These are phyloP conservation scores for Ascochyta lentis DNA, from an alignment of 2,329 filamentous ascomycete genomes.

Conservation along the genomic window DNA sequence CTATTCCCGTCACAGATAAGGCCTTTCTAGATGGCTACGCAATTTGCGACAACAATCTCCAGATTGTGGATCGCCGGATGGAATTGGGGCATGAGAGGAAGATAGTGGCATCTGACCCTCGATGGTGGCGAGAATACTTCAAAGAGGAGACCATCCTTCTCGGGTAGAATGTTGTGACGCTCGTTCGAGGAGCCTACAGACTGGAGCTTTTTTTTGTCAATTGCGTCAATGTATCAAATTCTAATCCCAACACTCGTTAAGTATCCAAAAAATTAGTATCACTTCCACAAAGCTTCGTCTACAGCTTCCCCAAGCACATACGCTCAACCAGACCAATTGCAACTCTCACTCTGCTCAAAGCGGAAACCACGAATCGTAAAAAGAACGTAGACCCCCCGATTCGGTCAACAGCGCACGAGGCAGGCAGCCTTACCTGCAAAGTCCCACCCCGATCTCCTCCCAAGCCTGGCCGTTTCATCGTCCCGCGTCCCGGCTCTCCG, in stretches of 20 bases:
- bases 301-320: not conserved
- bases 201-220: not conserved
- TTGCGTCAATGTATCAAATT: not conserved
- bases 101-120: not conserved
- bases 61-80: not conserved
- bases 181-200: too few relatives aligned
- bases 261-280: too few relatives aligned
- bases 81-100: not conserved
- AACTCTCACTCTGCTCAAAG: too few relatives aligned
- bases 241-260: too few relatives aligned
- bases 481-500: conserved; percentile 13
- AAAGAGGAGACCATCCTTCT: not conserved
- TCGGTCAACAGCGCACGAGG: too few relatives aligned
- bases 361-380: too few relatives aligned
- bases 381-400: too few relatives aligned
- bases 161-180: not conserved
- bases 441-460: not conserved
- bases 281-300: too few relatives aligned
- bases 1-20: not conserved
- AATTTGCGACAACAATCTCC: not conserved
- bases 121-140: not conserved
- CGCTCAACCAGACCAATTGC: too few relatives aligned
- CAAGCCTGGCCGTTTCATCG: conserved; percentile 7
- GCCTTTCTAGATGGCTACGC: not conserved
- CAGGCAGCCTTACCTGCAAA: not conserved